Conservation (phyloP, 805 yeast species). For the Saccharomycopsis lassenensis region DNA sequence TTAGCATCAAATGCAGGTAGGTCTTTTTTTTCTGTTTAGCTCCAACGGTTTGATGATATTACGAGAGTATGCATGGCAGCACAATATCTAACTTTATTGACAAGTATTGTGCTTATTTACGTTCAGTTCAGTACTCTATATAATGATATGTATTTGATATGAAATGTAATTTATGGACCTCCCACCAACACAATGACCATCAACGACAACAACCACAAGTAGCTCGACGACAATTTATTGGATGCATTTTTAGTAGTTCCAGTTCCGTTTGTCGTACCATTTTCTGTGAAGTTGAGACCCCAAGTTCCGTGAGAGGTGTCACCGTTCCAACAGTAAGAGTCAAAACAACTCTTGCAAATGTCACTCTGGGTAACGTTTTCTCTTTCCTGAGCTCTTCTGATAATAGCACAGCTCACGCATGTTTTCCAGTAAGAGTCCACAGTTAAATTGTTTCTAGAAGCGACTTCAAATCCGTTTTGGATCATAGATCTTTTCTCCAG, state of each 20-base stretch:
- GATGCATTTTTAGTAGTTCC: too few species aligned
- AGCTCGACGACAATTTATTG: too few species aligned
- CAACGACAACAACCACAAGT: too few species aligned
- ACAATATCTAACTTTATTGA: not conserved
- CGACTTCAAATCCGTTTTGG: constrained; percentile 62
- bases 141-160: too few species aligned
- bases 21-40: not conserved
- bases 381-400: constrained; percentile 70
- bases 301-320: too few species aligned
- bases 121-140: not conserved
- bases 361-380: constrained; percentile 42
- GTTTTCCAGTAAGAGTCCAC: constrained; percentile 57
- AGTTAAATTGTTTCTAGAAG: constrained; percentile 56
- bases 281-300: too few species aligned
- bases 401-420: constrained; percentile 75
- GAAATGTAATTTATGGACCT: too few species aligned
- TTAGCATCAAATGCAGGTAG: not conserved
- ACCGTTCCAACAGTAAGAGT: constrained; percentile 74
- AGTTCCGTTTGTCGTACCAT: too few species aligned
- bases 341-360: constrained; percentile 65
- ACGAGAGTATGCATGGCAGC: not conserved
- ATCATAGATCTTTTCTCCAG: constrained; percentile 50
- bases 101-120: not conserved
- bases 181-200: too few species aligned
- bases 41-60: not conserved